A percentile compares a stretch with the other conserved stretches of the same genome.
Conservation (phyloP, 1,284 basidiomycete genomes). For the Tylopilus sp. region DNA sequence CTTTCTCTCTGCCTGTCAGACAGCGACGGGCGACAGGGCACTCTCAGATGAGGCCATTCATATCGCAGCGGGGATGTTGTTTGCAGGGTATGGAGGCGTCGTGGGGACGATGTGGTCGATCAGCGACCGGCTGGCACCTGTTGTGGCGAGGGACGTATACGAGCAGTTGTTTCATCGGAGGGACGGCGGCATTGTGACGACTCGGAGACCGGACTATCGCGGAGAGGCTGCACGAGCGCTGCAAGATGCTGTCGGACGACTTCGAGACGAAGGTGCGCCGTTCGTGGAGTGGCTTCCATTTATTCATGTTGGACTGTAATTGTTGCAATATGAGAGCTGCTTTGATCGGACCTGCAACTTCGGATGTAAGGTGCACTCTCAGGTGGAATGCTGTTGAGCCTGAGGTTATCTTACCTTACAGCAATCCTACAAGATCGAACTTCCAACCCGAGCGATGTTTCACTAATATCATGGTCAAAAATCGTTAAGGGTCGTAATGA, state of each 20-base stretch:
- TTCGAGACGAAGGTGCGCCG: slow-evolving; percentile 1
- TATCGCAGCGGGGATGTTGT: slow-evolving; percentile 21
- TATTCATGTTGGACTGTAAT: slow-evolving; percentile 18
- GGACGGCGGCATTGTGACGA: neutral
- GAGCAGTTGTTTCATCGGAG: slow-evolving; percentile 8
- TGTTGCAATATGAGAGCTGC: neutral
- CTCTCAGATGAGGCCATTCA: slow-evolving; percentile 20
- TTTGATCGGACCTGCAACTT: no score
- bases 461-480: no score
- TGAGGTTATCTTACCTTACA: no score
- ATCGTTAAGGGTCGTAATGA: no score
- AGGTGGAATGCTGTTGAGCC: no score
- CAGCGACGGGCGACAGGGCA: slow-evolving; percentile 20
- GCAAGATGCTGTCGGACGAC: slow-evolving; percentile 14
- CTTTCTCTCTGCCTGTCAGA: slow-evolving; percentile 26
- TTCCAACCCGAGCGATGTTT: no score
- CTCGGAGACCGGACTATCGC: neutral
- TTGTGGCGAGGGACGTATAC: slow-evolving; percentile 19
- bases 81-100: slow-evolving; percentile 15
- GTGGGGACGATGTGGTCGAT: slow-evolving; percentile 30
- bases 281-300: slow-evolving; percentile 26
- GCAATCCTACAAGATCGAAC: no score
- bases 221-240: slow-evolving; percentile 11
- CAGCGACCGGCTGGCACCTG: slow-evolving; percentile 19
- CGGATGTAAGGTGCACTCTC: no score